These are phyloP conservation scores for Verticillium dahliae DNA, from an alignment of 2,329 filamentous ascomycete genomes.

Conservation along the genomic window DNA sequence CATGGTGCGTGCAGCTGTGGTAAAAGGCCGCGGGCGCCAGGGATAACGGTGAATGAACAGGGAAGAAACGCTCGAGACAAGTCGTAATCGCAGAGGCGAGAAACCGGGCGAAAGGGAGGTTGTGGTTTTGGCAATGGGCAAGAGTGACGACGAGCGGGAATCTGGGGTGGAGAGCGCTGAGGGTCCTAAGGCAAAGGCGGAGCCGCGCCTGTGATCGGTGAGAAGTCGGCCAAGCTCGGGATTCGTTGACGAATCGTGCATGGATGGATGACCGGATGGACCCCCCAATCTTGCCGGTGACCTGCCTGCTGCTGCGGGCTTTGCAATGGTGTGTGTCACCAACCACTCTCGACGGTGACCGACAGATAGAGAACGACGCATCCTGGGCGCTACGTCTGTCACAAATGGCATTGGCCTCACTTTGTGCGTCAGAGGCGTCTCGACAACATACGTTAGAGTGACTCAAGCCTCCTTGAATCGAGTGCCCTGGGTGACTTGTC, in stretches of 20 bases:
- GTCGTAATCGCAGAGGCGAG: conserved; percentile 1
- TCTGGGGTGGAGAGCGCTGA: not conserved
- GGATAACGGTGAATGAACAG: not conserved
- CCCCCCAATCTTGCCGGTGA: not conserved
- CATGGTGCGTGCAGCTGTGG: conserved; percentile 59
- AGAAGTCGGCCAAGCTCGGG: not conserved
- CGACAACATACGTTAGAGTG: not conserved
- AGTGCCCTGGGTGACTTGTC: not conserved
- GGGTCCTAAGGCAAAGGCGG: not conserved
- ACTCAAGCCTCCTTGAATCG: not conserved
- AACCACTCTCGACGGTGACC: not conserved
- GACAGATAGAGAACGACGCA: not conserved
- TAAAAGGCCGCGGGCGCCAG: conserved; percentile 24
- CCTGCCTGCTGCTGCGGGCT: not conserved
- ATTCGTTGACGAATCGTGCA: not conserved
- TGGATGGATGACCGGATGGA: not conserved
- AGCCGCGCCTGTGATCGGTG: not conserved
- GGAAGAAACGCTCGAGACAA: not conserved
- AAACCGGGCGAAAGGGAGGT: not conserved
- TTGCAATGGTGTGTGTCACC: not conserved
- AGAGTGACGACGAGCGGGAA: not conserved
- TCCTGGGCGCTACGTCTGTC: not conserved
- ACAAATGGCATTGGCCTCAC: not conserved
- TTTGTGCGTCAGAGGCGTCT: not conserved
- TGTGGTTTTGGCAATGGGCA: not conserved